phyloP scores from a whole-genome alignment of 2,329 filamentous ascomycete genomes.

The Cercospora berteroae region DNA sequence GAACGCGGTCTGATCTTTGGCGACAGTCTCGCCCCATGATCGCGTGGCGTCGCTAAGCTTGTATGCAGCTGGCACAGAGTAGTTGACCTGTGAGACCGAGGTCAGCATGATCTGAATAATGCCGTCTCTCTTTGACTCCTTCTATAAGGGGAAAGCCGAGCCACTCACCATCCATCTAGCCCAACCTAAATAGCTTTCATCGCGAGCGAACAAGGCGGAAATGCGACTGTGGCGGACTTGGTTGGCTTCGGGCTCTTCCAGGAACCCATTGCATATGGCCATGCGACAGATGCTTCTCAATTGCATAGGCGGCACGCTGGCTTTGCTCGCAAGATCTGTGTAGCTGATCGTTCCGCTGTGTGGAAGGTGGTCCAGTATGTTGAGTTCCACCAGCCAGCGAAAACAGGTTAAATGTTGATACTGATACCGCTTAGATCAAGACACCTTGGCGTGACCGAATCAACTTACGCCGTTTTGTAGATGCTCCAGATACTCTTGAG shows the following conservation, averaged over 20 bases:
- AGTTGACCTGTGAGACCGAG: slow-evolving; percentile 16
- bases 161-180: slow-evolving; percentile 15
- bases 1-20: slow-evolving; percentile 27
- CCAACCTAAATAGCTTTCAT: slow-evolving; percentile 23
- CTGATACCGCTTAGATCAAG: slow-evolving; percentile 13
- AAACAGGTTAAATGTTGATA: slow-evolving; percentile 25
- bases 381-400: slow-evolving; percentile 25
- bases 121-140: neutral
- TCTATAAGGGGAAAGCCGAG: neutral
- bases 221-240: slow-evolving; percentile 21
- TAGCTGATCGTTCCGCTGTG: slow-evolving; percentile 14
- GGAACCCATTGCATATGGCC: slow-evolving; percentile 23
- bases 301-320: slow-evolving; percentile 19
- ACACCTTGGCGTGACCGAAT: too few relatives aligned
- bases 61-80: slow-evolving; percentile 24
- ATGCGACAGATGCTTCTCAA: slow-evolving; percentile 27
- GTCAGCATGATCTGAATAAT: neutral
- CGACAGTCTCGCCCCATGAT: slow-evolving; percentile 26
- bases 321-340: slow-evolving; percentile 11
- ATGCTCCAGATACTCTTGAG: slow-evolving; percentile 25
- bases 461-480: slow-evolving; percentile 20
- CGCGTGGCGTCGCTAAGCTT: slow-evolving; percentile 25
- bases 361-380: slow-evolving; percentile 22
- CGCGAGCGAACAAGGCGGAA: slow-evolving; percentile 20
- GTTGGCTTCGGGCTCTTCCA: slow-evolving; percentile 21